Evolutionary conservation across 1,284 basidiomycete species (phyloP), one percentile per base, ranked within the genome.

Genomic region (Xerocomus minutiporus): DNA sequence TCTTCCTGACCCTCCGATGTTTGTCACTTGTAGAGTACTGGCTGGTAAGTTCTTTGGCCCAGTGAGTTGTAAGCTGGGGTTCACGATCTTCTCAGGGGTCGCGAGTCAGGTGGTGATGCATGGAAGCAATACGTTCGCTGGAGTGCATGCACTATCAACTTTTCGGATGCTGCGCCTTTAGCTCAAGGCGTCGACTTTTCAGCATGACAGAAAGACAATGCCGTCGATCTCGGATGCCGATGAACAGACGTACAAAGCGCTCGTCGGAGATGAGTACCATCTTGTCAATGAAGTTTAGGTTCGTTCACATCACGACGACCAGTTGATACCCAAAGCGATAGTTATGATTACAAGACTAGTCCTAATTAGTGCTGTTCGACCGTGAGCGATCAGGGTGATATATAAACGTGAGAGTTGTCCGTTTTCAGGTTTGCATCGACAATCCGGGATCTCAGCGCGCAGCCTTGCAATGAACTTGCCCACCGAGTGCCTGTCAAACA

Each of bases 81-180:
- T 57, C 40, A 64, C 45, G 52, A 54, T 52, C 55, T 49, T 60
- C 58, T 51, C 54, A 93, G 92, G 93, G 95, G 95, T n/a, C 83
- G 94, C 52, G 94, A 97, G 73, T 93, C 91, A 13, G 94, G 94
- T 34, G 94, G 94, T 44, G 94, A 97, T 71, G 90, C 94, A 25
- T 97, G 94, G 94, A 95, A 95, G 71, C 91, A 96, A 67, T 92
- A 91, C 57, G 86, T 90, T 41, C 82, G 90, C 54, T 91, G 89
- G 88, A 87, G 88, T 66, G 83, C 90, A 40, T 93, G 91, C 68
- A 97, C 94, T 7, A 78, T 98, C 69, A 98, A 97, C 73, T 97
- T 91, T 73, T 92, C 90, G 31, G 82, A 91, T 65, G 81, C 85
- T 62, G 86, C 93, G 45, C 92, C 91, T 9, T 76, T 97, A 26